A percentile compares a stretch with the other conserved stretches of the same genome.
Evolutionary conservation across 192 early-diverging fungal species (phyloP).

Genomic region (Coemansia aciculifera): DNA sequence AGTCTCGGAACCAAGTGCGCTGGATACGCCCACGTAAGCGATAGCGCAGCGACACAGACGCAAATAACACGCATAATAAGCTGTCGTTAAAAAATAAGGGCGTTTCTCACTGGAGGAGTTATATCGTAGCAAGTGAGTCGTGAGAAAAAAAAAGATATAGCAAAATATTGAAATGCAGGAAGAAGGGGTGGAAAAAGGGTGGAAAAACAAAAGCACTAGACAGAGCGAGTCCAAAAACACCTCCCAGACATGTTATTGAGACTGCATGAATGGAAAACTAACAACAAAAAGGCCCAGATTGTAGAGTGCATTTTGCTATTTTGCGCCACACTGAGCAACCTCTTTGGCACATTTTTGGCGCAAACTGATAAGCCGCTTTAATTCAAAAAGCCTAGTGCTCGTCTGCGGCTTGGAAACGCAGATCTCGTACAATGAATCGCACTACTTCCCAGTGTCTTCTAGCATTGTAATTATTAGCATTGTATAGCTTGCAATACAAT

Average conservation of each 20-base stretch:
- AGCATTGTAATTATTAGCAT: slow-evolving; percentile 5
- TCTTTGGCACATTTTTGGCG: not conserved
- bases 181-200: not conserved
- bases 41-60: slow-evolving; percentile 29
- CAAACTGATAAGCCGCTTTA: not conserved
- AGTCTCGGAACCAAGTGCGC: slow-evolving; percentile 14
- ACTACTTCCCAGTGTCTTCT: slow-evolving; percentile 5
- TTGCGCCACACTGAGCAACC: not conserved
- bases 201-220: not conserved
- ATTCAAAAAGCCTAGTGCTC: not conserved
- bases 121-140: not conserved
- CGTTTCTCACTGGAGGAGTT: no score
- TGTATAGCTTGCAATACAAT: slow-evolving; percentile 9
- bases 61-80: slow-evolving; percentile 32
- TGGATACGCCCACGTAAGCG: slow-evolving; percentile 28
- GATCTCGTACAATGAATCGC: slow-evolving; percentile 3
- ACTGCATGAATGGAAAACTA: not conserved
- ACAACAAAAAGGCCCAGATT: not conserved
- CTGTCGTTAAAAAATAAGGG: not conserved
- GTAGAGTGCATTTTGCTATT: not conserved
- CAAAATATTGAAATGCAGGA: not conserved
- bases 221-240: not conserved
- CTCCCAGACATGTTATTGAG: not conserved
- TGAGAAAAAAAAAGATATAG: slow-evolving; percentile 1
- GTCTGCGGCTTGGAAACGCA: not conserved